Conservation (phyloP, 345 rosid genomes). For the rapeseed (Brassica napus) region DNA sequence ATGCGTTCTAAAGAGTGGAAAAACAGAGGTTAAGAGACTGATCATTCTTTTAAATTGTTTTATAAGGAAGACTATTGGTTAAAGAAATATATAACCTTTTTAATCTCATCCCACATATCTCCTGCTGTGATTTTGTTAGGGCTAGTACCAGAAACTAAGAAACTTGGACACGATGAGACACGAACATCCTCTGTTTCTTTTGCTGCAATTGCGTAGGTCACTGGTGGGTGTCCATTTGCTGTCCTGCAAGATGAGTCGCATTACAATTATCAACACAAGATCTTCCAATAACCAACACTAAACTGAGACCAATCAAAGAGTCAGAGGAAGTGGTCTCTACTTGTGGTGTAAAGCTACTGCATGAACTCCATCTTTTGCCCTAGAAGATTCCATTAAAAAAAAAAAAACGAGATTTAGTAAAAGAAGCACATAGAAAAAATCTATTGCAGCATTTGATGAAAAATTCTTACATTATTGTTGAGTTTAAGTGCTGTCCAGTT, state of each 20-base stretch:
- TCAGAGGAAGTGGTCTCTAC: slow-evolving; percentile 42
- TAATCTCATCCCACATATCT: slow-evolving; percentile 92
- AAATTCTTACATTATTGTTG: slow-evolving; percentile 57
- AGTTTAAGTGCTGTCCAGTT: slow-evolving; percentile 74
- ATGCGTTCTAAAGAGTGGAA: slow-evolving; percentile 52
- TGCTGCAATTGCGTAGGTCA: slow-evolving; percentile 68
- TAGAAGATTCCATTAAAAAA: slow-evolving; percentile 23
- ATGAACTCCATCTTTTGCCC: slow-evolving; percentile 72
- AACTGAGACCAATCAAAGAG: not conserved
- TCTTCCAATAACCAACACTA: not conserved
- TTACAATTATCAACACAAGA: not conserved
- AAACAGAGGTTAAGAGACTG: not conserved
- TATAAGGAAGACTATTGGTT: not conserved
- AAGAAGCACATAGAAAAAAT: not conserved
- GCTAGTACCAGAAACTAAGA: slow-evolving; percentile 58
- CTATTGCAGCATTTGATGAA: not conserved
- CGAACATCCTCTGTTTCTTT: slow-evolving; percentile 63
- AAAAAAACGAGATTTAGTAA: slow-evolving; percentile 12
- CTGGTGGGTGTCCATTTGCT: slow-evolving; percentile 57
- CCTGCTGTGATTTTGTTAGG: slow-evolving; percentile 56
- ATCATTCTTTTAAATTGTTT: not conserved
- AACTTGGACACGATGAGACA: slow-evolving; percentile 75
- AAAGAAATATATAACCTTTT: slow-evolving; percentile 47
- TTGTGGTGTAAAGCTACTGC: slow-evolving; percentile 78
- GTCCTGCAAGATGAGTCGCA: slow-evolving; percentile 57